Conservation (phyloP, 495 filamentous ascomycete genomes). For the Hapsidospora chrysogenum region DNA sequence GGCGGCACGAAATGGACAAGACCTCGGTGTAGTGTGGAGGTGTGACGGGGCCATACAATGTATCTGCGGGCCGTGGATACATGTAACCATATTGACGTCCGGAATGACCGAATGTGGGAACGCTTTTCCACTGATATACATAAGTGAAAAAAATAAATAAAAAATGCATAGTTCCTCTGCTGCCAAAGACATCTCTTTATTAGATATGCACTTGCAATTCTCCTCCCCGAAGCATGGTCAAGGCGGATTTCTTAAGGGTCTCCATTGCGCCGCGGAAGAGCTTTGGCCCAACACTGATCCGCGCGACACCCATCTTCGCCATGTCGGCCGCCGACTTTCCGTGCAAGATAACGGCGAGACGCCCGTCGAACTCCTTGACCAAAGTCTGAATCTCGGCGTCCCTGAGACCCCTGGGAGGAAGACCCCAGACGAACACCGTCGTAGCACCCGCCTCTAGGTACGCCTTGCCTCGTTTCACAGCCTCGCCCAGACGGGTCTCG, state of each 20-base stretch:
- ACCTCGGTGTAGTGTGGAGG: no score
- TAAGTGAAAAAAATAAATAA: no score
- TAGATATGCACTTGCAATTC: no score
- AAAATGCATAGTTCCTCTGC: no score
- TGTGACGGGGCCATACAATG: no score
- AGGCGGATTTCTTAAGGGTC: slow-evolving; percentile 5
- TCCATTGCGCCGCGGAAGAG: slow-evolving; percentile 7
- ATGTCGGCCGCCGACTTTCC: slow-evolving; percentile 17
- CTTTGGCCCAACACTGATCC: slow-evolving; percentile 20
- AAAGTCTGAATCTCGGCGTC: slow-evolving; percentile 16
- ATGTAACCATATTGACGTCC: no score
- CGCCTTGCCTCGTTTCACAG: slow-evolving; percentile 20
- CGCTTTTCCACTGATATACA: no score
- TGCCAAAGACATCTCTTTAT: no score
- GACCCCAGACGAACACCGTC: slow-evolving; percentile 34
- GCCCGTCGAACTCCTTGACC: slow-evolving; percentile 11
- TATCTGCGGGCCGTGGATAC: no score
- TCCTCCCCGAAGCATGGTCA: slow-evolving; percentile 1
- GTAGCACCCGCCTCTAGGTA: slow-evolving; percentile 24
- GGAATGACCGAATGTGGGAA: no score
- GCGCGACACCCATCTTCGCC: slow-evolving; percentile 22
- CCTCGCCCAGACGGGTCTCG: slow-evolving; percentile 13
- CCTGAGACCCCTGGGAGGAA: slow-evolving; percentile 12
- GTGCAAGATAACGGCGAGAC: slow-evolving; percentile 20
- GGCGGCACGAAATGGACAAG: no score